phyloP scores from a whole-genome alignment of 495 filamentous ascomycete genomes.

The Hapsidospora chrysogenum region DNA sequence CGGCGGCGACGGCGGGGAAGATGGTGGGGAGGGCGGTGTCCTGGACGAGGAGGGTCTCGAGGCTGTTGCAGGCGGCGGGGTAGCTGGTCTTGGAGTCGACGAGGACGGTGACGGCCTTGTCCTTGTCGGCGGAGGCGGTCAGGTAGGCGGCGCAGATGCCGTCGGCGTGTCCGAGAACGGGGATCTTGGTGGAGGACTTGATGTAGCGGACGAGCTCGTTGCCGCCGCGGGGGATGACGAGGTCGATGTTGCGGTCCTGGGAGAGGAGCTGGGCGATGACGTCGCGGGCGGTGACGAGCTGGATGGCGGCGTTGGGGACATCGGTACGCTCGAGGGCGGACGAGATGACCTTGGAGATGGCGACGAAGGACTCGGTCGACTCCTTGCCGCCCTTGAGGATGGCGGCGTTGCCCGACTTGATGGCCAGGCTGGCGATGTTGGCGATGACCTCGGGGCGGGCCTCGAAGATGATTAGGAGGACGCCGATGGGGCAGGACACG shows the following conservation, averaged over 20 bases:
- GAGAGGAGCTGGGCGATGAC: slow-evolving; percentile 70
- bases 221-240: slow-evolving; percentile 85
- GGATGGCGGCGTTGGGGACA: slow-evolving; percentile 74
- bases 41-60: slow-evolving; percentile 82
- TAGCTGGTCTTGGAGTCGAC: slow-evolving; percentile 89
- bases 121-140: slow-evolving; percentile 55
- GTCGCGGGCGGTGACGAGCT: slow-evolving; percentile 84
- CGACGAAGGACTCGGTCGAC: slow-evolving; percentile 79
- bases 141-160: slow-evolving; percentile 87
- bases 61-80: slow-evolving; percentile 86
- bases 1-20: slow-evolving; percentile 54
- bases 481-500: slow-evolving; percentile 85
- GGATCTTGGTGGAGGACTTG: slow-evolving; percentile 81
- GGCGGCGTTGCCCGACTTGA: slow-evolving; percentile 95
- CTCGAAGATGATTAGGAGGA: slow-evolving; percentile 94
- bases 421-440: slow-evolving; percentile 90
- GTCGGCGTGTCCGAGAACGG: slow-evolving; percentile 92
- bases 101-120: slow-evolving; percentile 59
- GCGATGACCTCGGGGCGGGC: slow-evolving; percentile 97
- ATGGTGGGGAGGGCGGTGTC: slow-evolving; percentile 46
- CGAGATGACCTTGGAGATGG: slow-evolving; percentile 77
- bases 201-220: slow-evolving; percentile 87
- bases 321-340: slow-evolving; percentile 54
- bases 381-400: slow-evolving; percentile 95
- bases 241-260: slow-evolving; percentile 74